These are phyloP conservation scores for Cubamyces lactineus DNA, from an alignment of 768 basidiomycete genomes.

Conservation along the genomic window DNA sequence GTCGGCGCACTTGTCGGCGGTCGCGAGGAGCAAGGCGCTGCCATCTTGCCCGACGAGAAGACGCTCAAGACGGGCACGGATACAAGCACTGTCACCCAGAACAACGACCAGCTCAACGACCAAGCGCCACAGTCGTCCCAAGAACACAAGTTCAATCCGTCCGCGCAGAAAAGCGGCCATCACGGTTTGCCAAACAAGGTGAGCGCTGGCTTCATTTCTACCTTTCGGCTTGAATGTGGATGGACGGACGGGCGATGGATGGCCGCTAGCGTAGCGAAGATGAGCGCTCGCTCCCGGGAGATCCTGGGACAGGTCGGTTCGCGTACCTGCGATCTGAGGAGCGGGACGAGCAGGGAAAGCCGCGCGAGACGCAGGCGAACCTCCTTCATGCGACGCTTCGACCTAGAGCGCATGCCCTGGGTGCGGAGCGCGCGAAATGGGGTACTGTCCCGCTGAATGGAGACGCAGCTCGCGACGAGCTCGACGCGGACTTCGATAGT, in stretches of 20 bases:
- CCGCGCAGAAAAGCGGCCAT: neutral
- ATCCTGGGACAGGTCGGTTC: conserved; percentile 15
- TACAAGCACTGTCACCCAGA: conserved; percentile 3
- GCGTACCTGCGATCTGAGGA: neutral
- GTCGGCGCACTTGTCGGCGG: conserved; percentile 52
- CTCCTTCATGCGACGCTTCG: conserved; percentile 22
- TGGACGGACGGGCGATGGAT: neutral
- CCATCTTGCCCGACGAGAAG: conserved; percentile 49
- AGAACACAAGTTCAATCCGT: neutral
- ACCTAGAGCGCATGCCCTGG: conserved; percentile 30
- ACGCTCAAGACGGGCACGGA: conserved; percentile 2
- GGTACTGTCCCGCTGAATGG: conserved; percentile 18
- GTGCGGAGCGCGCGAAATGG: conserved; percentile 24
- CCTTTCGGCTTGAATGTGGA: neutral
- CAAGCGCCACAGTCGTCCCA: neutral
- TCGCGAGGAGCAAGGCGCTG: conserved; percentile 48
- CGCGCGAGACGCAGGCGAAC: conserved; percentile 26
- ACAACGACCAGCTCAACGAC: neutral
- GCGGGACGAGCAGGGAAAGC: too few species aligned
- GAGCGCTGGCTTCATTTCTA: neutral
- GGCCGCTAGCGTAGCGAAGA: neutral
- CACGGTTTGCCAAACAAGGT: conserved; percentile 23
- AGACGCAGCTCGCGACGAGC: too few species aligned
- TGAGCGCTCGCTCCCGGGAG: conserved; percentile 7
- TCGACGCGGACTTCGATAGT: neutral